Evolutionary conservation across 352 stramenopile genomes (phyloP).

Genomic region (Phytopythium mirpurense): DNA sequence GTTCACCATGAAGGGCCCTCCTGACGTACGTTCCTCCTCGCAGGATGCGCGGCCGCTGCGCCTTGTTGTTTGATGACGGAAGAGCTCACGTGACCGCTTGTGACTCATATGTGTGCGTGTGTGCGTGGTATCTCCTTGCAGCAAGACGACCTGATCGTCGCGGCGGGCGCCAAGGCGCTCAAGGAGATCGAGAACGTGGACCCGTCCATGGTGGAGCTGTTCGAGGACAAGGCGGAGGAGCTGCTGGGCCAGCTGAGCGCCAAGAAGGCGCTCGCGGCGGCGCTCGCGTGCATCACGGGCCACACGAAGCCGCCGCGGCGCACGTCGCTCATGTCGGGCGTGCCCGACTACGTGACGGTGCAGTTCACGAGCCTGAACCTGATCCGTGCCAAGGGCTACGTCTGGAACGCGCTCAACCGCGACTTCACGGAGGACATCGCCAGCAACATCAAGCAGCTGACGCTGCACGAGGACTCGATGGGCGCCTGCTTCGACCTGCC

Average conservation of each 20-base stretch:
- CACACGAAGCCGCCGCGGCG: slow-evolving; percentile 75
- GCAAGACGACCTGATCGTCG: slow-evolving; percentile 86
- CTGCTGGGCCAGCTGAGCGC: slow-evolving; percentile 59
- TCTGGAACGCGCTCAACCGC: slow-evolving; percentile 90
- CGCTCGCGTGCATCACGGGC: slow-evolving; percentile 88
- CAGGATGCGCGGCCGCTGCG: not conserved
- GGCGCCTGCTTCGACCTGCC: slow-evolving; percentile 91
- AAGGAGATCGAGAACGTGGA: slow-evolving; percentile 84
- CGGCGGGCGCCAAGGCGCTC: slow-evolving; percentile 74
- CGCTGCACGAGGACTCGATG: slow-evolving; percentile 83
- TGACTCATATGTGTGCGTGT: too few relatives aligned
- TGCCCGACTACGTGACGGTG: slow-evolving; percentile 88
- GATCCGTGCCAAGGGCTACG: slow-evolving; percentile 87
- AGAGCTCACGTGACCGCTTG: too few relatives aligned
- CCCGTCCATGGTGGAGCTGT: slow-evolving; percentile 64
- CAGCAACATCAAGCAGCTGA: slow-evolving; percentile 87
- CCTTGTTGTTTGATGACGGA: not conserved
- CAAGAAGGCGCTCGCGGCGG: slow-evolving; percentile 66
- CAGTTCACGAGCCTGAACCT: slow-evolving; percentile 78
- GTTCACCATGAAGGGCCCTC: slow-evolving; percentile 85
- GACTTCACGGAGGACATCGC: slow-evolving; percentile 73
- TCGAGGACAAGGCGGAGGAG: slow-evolving; percentile 61
- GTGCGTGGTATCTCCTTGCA: too few relatives aligned
- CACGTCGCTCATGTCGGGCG: slow-evolving; percentile 87
- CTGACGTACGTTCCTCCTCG: slow-evolving; percentile 23